These are phyloP conservation scores for Gilbertella persicaria DNA, from an alignment of 371 early-diverging fungal species.

Conservation along the genomic window DNA sequence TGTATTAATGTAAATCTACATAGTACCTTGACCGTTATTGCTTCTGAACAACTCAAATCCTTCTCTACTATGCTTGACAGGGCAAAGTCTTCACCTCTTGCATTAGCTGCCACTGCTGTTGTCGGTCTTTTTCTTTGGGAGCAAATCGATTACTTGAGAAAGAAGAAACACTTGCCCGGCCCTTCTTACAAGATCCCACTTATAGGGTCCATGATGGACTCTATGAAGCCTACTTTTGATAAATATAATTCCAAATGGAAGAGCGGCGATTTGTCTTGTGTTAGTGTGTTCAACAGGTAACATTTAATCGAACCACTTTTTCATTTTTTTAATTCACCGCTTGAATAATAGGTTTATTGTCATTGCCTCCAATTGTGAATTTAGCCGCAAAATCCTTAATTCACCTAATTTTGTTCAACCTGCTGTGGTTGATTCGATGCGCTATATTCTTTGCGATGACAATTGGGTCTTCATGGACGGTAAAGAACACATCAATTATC, in stretches of 20 bases:
- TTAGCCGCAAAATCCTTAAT: constrained; percentile 52
- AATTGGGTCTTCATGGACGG: constrained; percentile 57
- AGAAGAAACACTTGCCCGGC: constrained; percentile 52
- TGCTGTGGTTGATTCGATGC: constrained; percentile 53
- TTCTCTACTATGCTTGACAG: too few relatives aligned
- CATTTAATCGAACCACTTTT: not conserved
- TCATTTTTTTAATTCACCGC: too few relatives aligned
- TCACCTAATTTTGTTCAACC: constrained; percentile 48
- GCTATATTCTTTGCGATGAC: constrained; percentile 47
- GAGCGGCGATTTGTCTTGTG: constrained; percentile 55
- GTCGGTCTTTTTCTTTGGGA: constrained; percentile 53
- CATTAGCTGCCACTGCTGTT: constrained; percentile 43
- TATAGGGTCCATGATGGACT: constrained; percentile 54
- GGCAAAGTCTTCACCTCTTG: constrained; percentile 3
- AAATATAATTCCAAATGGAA: constrained; percentile 57
- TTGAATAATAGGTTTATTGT: constrained; percentile 58
- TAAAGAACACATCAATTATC: constrained; percentile 51
- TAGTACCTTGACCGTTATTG: too few relatives aligned
- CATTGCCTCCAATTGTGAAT: constrained; percentile 55
- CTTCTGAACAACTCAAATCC: too few relatives aligned
- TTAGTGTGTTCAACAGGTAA: constrained; percentile 55
- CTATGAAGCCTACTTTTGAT: constrained; percentile 55
- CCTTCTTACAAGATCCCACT: constrained; percentile 51
- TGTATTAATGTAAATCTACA: too few relatives aligned
- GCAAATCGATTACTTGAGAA: constrained; percentile 48